Evolutionary conservation across 1,284 basidiomycete species (phyloP).

Genomic region (Violaceomyces palustris): DNA sequence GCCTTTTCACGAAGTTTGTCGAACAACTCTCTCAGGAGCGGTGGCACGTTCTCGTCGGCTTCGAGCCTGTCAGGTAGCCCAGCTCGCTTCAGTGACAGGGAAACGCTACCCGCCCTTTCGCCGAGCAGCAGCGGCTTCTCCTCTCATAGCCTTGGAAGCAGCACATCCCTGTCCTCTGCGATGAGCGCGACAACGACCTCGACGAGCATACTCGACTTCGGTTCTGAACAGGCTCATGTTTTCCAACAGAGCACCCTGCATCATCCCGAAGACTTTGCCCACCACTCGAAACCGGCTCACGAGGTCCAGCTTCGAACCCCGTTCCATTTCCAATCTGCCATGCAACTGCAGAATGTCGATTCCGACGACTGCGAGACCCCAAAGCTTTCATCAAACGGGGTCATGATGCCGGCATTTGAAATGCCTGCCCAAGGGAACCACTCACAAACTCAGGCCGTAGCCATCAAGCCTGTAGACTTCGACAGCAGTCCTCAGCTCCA

Average conservation of each 20-base stretch:
- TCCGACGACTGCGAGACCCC: conserved; percentile 35
- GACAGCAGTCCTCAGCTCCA: conserved; percentile 1
- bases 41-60: conserved; percentile 24
- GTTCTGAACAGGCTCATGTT: neutral
- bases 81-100: too few relatives aligned
- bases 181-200: conserved; percentile 20
- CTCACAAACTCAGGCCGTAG: conserved; percentile 1
- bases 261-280: neutral
- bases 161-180: conserved; percentile 10
- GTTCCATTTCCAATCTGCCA: conserved; percentile 11
- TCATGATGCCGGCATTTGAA: too few relatives aligned
- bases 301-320: conserved; percentile 15
- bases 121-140: too few relatives aligned
- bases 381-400: conserved; percentile 23
- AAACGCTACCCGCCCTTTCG: too few relatives aligned
- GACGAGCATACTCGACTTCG: conserved; percentile 22
- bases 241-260: neutral
- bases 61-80: conserved; percentile 12
- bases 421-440: conserved; percentile 5
- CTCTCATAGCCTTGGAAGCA: conserved; percentile 26
- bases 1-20: conserved; percentile 33
- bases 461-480: neutral
- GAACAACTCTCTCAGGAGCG: conserved; percentile 23
- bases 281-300: neutral
- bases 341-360: conserved; percentile 1